Evolutionary conservation across 2,329 filamentous ascomycete species (phyloP).

Genomic region (Decorospora gaudefroyi): DNA sequence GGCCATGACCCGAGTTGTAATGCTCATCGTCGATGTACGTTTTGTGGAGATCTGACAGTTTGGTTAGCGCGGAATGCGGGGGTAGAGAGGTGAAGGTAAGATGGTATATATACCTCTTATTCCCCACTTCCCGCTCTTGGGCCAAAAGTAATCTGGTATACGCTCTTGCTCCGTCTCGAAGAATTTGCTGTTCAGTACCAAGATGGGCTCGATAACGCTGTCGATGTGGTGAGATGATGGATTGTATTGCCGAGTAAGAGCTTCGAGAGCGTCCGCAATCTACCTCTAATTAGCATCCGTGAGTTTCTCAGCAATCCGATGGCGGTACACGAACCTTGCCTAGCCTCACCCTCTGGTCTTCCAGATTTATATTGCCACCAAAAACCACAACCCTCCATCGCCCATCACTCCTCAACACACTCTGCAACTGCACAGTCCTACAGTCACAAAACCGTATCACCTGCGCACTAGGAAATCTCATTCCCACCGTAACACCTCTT

Average conservation of each 20-base stretch:
- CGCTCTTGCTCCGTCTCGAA: constrained; percentile 56
- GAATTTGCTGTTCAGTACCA: constrained; percentile 59
- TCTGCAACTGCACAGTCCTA: constrained; percentile 58
- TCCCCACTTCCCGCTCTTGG: constrained; percentile 59
- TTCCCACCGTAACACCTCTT: constrained; percentile 50
- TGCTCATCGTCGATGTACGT: constrained; percentile 62
- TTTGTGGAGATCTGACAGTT: constrained; percentile 59
- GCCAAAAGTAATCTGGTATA: constrained; percentile 62
- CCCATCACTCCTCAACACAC: constrained; percentile 57
- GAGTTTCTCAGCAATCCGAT: not conserved
- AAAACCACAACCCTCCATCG: constrained; percentile 59
- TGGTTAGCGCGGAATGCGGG: not conserved
- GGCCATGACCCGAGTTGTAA: constrained; percentile 62
- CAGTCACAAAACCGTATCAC: constrained; percentile 65
- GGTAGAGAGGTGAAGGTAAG: not conserved
- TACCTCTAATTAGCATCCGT: constrained; percentile 3
- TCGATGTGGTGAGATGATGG: constrained; percentile 53
- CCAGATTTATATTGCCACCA: constrained; percentile 50
- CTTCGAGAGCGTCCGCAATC: constrained; percentile 28
- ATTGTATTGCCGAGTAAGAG: constrained; percentile 52
- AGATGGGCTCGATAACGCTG: constrained; percentile 61
- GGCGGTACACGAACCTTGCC: constrained; percentile 43
- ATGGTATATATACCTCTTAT: constrained; percentile 55
- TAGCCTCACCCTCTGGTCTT: constrained; percentile 36
- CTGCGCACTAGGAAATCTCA: constrained; percentile 59